phyloP scores from a whole-genome alignment of 2,329 filamentous ascomycete genomes.

The Claviceps purpurea region DNA sequence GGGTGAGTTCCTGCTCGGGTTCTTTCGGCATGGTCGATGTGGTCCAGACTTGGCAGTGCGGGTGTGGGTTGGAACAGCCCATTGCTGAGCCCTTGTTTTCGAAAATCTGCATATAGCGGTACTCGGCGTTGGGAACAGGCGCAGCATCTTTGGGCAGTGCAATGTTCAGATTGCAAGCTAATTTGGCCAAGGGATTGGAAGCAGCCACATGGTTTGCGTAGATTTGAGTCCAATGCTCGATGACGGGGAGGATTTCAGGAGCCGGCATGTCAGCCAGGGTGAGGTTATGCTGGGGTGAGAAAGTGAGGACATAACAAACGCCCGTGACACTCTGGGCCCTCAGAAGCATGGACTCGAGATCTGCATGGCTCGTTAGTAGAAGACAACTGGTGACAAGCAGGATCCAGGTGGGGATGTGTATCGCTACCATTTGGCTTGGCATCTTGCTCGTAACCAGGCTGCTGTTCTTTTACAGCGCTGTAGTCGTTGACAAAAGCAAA shows the following conservation, averaged over 20 bases:
- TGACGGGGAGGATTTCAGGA: constrained; percentile 63
- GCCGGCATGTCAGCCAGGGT: constrained; percentile 83
- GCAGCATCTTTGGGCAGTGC: constrained; percentile 23
- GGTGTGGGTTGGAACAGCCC: constrained; percentile 97
- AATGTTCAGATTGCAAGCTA: constrained; percentile 26
- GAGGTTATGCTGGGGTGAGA: constrained; percentile 78
- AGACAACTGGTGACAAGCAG: background rate
- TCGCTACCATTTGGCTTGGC: constrained; percentile 22
- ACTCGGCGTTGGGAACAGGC: constrained; percentile 53
- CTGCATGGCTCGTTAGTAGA: constrained; percentile 24
- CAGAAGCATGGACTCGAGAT: constrained; percentile 62
- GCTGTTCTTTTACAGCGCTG: constrained; percentile 87
- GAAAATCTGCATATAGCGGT: constrained; percentile 97
- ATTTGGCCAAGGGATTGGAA: constrained; percentile 44
- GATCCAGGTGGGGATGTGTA: background rate
- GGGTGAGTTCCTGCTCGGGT: constrained; percentile 61
- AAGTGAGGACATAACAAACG: constrained; percentile 94
- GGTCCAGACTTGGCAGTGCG: constrained; percentile 93
- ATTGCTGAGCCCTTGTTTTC: constrained; percentile 97
- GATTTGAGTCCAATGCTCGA: constrained; percentile 83
- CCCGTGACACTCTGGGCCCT: constrained; percentile 78
- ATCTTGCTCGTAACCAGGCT: constrained; percentile 56
- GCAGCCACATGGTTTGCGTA: constrained; percentile 72
- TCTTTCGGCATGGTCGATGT: constrained; percentile 87
- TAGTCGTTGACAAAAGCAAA: constrained; percentile 98